These are phyloP conservation scores for Anthracocystis panici-leucophaei DNA, from an alignment of 1,284 basidiomycete species.

Conservation along the genomic window DNA sequence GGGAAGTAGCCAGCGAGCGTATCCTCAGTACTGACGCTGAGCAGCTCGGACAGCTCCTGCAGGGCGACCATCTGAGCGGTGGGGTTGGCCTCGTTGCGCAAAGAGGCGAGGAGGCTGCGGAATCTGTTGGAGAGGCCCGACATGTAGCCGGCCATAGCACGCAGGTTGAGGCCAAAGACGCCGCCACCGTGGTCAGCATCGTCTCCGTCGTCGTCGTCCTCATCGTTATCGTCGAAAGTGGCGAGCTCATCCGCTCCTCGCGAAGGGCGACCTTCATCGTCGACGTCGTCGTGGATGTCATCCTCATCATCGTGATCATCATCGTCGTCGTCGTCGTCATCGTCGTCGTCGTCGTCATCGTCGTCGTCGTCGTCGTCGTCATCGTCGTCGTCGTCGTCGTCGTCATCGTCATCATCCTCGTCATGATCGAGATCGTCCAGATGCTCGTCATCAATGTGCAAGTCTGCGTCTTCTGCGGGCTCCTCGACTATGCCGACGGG, in stretches of 20 bases:
- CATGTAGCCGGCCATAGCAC: conserved; percentile 65
- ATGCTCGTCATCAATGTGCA: conserved; percentile 24
- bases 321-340: conserved; percentile 18
- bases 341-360: conserved; percentile 20
- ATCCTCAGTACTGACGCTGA: conserved; percentile 97
- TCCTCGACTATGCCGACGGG: conserved; percentile 26
- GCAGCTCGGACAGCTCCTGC: conserved; percentile 92
- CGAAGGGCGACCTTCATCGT: conserved; percentile 21
- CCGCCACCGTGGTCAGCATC: conserved; percentile 40
- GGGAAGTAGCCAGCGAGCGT: conserved; percentile 94
- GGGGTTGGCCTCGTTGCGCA: conserved; percentile 71
- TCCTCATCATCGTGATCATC: conserved; percentile 26
- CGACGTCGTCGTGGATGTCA: conserved; percentile 33
- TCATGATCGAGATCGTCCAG: conserved; percentile 16
- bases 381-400: conserved; percentile 3
- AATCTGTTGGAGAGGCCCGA: conserved; percentile 57
- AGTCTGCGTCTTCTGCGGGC: conserved; percentile 10
- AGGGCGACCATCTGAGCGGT: conserved; percentile 84
- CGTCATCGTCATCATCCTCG: conserved; percentile 7
- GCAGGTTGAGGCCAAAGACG: conserved; percentile 61
- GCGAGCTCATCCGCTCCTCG: conserved; percentile 25
- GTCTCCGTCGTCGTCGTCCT: conserved; percentile 43
- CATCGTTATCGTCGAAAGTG: conserved; percentile 40
- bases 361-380: conserved; percentile 15
- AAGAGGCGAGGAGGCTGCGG: conserved; percentile 54